phyloP scores from a whole-genome alignment of 352 stramenopile genomes.

The Globisporangium cystogenes region DNA sequence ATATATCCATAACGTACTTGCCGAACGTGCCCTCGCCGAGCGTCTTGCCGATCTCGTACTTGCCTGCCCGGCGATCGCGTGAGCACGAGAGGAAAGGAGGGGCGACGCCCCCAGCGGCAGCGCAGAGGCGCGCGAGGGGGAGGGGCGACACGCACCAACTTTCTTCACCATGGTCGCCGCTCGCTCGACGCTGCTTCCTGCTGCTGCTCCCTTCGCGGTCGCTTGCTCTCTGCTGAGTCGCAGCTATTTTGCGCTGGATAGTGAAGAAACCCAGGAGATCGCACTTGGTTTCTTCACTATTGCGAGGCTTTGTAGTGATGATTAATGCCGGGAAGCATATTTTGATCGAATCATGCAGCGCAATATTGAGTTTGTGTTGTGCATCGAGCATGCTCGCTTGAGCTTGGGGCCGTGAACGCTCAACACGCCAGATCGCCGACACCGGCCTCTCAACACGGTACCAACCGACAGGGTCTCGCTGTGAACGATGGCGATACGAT shows the following conservation, averaged over 20 bases:
- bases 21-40: slow-evolving; percentile 96
- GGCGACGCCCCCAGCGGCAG: not conserved
- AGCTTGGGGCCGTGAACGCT: no score
- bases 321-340: no score
- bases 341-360: no score
- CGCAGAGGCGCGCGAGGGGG: not conserved
- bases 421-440: no score
- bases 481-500: no score
- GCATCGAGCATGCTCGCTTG: no score
- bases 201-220: not conserved
- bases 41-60: slow-evolving; percentile 97
- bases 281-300: not conserved
- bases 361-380: no score
- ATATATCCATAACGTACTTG: slow-evolving; percentile 70
- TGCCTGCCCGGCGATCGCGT: slow-evolving; percentile 58
- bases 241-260: no score
- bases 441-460: no score
- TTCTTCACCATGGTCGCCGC: slow-evolving; percentile 42
- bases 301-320: no score
- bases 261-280: not conserved
- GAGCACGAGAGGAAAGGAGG: not conserved
- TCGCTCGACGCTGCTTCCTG: not conserved
- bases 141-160: slow-evolving; percentile 28
- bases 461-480: no score
- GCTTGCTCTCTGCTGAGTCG: not conserved